These are phyloP conservation scores for Candida argentea DNA, from an alignment of 805 yeast species.

Conservation along the genomic window DNA sequence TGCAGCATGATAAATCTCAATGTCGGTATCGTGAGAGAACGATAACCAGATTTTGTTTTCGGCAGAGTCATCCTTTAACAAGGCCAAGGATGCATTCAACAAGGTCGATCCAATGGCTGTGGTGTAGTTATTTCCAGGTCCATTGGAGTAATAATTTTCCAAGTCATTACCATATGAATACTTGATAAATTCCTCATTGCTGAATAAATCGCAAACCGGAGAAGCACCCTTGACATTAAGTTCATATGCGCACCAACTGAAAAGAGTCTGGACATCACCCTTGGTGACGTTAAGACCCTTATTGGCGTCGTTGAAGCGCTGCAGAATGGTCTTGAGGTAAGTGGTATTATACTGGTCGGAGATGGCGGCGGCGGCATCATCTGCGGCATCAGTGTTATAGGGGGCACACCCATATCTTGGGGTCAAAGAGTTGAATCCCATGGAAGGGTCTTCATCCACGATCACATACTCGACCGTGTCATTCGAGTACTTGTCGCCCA, in stretches of 20 bases:
- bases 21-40: conserved; percentile 67
- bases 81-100: conserved; percentile 38
- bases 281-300: conserved; percentile 43
- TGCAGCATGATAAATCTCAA: conserved; percentile 53
- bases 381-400: conserved; percentile 5
- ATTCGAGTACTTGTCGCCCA: conserved; percentile 32
- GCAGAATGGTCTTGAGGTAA: conserved; percentile 44
- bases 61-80: conserved; percentile 33
- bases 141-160: conserved; percentile 48
- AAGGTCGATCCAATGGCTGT: conserved; percentile 52
- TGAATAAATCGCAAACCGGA: conserved; percentile 56
- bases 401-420: conserved; percentile 14
- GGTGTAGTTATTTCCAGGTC: conserved; percentile 52
- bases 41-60: conserved; percentile 51
- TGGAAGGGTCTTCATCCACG: conserved; percentile 32
- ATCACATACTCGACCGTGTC: conserved; percentile 23
- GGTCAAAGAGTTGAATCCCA: conserved; percentile 21
- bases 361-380: conserved; percentile 6
- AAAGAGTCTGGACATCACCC: conserved; percentile 42
- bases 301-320: conserved; percentile 46
- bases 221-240: conserved; percentile 60
- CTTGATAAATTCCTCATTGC: conserved; percentile 55
- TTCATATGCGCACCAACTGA: conserved; percentile 66
- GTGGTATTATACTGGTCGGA: conserved; percentile 18
- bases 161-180: conserved; percentile 54